Percentiles rank a stretch among this genome's conserved stretches.
Conservation (phyloP, 805 yeast genomes). For the Starmera dryadoides region DNA sequence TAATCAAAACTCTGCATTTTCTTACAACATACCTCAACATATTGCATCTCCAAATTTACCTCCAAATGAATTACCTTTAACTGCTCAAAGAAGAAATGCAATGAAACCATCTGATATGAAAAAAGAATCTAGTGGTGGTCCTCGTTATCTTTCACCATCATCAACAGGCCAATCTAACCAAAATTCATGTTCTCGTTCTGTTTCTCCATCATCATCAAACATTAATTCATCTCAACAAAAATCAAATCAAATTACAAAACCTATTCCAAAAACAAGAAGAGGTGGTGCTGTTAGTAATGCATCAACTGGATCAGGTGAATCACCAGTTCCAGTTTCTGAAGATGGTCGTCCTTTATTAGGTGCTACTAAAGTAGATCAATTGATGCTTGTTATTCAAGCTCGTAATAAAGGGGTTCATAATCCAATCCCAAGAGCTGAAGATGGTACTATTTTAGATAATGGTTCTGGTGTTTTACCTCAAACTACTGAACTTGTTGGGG, state of each 20-base stretch:
- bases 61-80: background rate
- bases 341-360: constrained; percentile 71
- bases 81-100: constrained; percentile 8
- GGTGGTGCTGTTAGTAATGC: too few relatives aligned
- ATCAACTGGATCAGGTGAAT: too few relatives aligned
- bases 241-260: too few relatives aligned
- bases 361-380: constrained; percentile 83
- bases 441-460: constrained; percentile 60
- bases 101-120: constrained; percentile 3
- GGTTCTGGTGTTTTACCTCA: constrained; percentile 45
- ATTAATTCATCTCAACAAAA: constrained; percentile 3
- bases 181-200: background rate
- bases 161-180: constrained; percentile 4
- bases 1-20: background rate
- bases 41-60: constrained; percentile 1
- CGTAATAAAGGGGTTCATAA: constrained; percentile 70
- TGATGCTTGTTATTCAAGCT: constrained; percentile 89
- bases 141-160: constrained; percentile 1
- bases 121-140: constrained; percentile 4
- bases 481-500: constrained; percentile 66
- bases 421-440: constrained; percentile 55
- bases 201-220: constrained; percentile 5
- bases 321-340: constrained; percentile 35
- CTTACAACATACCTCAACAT: background rate
- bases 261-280: constrained; percentile 41